These are phyloP conservation scores for Pseudogymnoascus sp. DNA, from an alignment of 2,329 filamentous ascomycete species.

Conservation along the genomic window DNA sequence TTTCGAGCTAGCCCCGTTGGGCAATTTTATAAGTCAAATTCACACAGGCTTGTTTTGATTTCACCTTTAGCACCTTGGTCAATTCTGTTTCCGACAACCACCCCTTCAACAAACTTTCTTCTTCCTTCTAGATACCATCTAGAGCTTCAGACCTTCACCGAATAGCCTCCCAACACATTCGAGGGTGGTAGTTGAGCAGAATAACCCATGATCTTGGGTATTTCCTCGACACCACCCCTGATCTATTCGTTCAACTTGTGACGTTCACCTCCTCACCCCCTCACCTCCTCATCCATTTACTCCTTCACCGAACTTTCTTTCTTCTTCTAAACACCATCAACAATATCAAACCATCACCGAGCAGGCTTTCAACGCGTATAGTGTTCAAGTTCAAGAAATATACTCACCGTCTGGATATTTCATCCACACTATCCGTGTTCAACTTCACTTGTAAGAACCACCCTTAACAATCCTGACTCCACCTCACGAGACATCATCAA, in stretches of 20 bases:
- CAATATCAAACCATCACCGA: neutral
- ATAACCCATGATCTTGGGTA: neutral
- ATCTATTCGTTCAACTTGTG: neutral
- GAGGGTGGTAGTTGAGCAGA: neutral
- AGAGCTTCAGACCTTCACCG: neutral
- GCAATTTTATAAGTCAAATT: neutral
- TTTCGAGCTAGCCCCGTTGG: neutral
- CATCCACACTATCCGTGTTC: neutral
- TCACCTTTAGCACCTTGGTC: constrained; percentile 1
- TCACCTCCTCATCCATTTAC: neutral
- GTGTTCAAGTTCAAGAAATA: neutral
- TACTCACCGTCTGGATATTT: neutral
- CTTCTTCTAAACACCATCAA: neutral
- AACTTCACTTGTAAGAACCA: neutral
- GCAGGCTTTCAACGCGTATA: neutral
- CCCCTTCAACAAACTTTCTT: neutral
- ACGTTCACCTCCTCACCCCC: neutral
- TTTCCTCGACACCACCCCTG: neutral
- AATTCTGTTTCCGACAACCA: neutral
- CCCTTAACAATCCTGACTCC: neutral
- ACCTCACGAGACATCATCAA: neutral
- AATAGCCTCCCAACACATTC: neutral
- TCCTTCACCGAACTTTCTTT: neutral
- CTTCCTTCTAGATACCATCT: neutral
- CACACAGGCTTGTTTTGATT: constrained; percentile 1